phyloP scores from a whole-genome alignment of 208 protist species.

The Leishmania arabica region DNA sequence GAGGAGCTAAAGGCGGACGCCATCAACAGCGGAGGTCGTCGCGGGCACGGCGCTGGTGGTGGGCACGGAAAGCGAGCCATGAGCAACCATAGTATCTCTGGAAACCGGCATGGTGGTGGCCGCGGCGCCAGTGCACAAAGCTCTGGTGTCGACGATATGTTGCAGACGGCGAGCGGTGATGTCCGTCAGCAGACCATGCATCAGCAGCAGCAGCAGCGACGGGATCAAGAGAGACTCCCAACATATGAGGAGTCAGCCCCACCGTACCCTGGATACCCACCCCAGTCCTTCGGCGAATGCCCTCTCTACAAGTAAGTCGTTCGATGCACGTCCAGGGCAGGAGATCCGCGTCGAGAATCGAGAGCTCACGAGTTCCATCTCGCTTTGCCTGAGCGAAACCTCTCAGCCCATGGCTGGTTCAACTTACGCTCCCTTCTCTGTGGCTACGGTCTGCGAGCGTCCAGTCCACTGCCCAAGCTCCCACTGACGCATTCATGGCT shows the following conservation, averaged over 20 bases:
- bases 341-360: no score
- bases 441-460: background rate
- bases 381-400: background rate
- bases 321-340: background rate
- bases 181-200: background rate
- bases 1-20: constrained; percentile 75
- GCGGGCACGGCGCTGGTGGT: constrained; percentile 18
- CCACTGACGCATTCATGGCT: background rate
- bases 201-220: constrained; percentile 8
- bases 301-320: background rate
- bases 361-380: background rate
- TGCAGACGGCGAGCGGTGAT: background rate
- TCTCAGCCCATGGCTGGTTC: background rate
- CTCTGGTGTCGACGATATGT: background rate
- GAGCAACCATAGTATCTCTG: constrained; percentile 4
- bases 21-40: constrained; percentile 6
- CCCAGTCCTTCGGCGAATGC: background rate
- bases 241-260: constrained; percentile 15
- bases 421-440: background rate
- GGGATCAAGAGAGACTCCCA: constrained; percentile 4
- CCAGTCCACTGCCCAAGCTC: background rate
- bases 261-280: constrained; percentile 4
- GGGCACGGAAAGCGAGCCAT: constrained; percentile 18
- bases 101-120: background rate
- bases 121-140: background rate